Evolutionary conservation across 2,329 filamentous ascomycete species (phyloP).

Genomic region (Pseudogymnoascus sp.): DNA sequence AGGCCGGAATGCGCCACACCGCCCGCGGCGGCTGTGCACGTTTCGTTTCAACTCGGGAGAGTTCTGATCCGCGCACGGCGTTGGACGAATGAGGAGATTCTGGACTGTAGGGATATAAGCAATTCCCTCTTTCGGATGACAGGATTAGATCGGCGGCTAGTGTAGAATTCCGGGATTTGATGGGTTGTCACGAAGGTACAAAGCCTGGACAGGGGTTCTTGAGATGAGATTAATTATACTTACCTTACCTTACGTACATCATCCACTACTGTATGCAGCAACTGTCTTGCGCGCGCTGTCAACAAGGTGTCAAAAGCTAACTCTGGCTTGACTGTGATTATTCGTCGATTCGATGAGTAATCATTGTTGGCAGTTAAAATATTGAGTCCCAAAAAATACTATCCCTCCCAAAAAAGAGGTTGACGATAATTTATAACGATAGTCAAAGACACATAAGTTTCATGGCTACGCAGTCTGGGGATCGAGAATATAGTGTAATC

Average conservation of each 20-base stretch:
- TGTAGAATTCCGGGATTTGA: neutral
- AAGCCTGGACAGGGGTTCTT: neutral
- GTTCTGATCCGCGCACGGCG: neutral
- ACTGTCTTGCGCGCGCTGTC: neutral
- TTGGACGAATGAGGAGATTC: neutral
- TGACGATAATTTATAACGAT: too few relatives aligned
- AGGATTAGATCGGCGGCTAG: neutral
- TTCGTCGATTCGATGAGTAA: neutral
- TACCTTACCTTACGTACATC: neutral
- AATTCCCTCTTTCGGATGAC: neutral
- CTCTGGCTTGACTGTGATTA: neutral
- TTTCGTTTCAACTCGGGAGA: neutral
- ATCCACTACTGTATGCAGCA: neutral
- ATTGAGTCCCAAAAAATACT: neutral
- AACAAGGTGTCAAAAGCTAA: neutral
- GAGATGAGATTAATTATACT: neutral
- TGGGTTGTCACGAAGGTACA: neutral
- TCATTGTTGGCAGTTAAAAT: neutral
- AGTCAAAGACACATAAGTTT: neutral
- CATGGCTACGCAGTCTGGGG: neutral
- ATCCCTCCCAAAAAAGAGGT: too few relatives aligned
- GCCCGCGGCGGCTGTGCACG: neutral
- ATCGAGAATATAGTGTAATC: conserved; percentile 24
- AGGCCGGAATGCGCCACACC: neutral
- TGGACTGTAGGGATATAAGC: neutral